These are phyloP conservation scores for Hygrophorus pudorinus DNA, from an alignment of 768 basidiomycete genomes.

Conservation along the genomic window DNA sequence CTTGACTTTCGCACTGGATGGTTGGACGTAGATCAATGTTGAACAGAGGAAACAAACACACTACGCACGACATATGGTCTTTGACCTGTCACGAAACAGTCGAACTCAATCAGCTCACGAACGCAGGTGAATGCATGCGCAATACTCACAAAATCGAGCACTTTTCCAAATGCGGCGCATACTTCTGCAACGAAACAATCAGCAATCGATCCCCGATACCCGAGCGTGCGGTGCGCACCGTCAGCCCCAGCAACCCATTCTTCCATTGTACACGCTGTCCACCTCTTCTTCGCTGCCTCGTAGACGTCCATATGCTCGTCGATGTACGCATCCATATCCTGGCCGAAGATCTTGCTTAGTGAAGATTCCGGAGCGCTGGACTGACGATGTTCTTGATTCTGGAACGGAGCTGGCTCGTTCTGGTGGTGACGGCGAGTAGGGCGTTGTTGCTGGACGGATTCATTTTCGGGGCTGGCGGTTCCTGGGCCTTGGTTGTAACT, in stretches of 20 bases:
- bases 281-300: conserved; percentile 32
- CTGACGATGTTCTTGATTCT: conserved; percentile 1
- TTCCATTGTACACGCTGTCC: conserved; percentile 38
- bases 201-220: background rate
- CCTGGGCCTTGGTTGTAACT: background rate
- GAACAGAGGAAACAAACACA: background rate
- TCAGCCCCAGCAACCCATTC: conserved; percentile 49
- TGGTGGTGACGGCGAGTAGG: background rate
- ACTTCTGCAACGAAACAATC: conserved; percentile 26
- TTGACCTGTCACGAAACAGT: conserved; percentile 26
- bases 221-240: conserved; percentile 21
- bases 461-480: too few relatives aligned
- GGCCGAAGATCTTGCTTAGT: conserved; percentile 30
- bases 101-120: background rate
- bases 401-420: background rate
- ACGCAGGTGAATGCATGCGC: background rate
- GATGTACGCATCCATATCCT: conserved; percentile 33
- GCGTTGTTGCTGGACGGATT: background rate
- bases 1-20: conserved; percentile 33
- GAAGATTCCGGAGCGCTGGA: conserved; percentile 9
- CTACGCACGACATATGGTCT: conserved; percentile 36
- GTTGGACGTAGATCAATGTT: background rate
- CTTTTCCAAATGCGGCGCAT: conserved; percentile 27
- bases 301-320: conserved; percentile 33
- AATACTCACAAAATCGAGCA: conserved; percentile 40